Evolutionary conservation across 805 yeast genomes (phyloP).

Genomic region (Kodamaea leandrae): DNA sequence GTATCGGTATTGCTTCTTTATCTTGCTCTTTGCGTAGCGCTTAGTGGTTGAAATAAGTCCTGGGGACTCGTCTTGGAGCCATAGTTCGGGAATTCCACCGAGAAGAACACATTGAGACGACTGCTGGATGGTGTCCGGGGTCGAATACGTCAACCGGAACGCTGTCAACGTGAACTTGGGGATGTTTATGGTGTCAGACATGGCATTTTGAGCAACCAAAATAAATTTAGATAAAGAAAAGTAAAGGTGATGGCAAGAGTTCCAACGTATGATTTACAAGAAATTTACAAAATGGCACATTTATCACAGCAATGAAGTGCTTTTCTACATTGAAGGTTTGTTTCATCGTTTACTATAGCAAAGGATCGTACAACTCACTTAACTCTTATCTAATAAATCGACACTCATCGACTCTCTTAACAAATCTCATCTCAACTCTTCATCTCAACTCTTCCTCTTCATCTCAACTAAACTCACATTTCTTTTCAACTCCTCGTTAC

Average conservation of each 20-base stretch:
- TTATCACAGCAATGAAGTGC: no score
- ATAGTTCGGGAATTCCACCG: constrained; percentile 58
- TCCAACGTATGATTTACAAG: no score
- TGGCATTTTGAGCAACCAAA: constrained; percentile 6
- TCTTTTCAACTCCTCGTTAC: neutral
- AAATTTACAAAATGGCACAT: no score
- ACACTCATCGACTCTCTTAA: no score
- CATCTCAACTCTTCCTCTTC: no score
- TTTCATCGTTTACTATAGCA: no score
- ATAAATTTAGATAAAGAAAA: neutral
- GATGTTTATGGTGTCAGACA: constrained; percentile 20
- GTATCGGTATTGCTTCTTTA: constrained; percentile 9
- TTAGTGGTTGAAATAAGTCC: constrained; percentile 19
- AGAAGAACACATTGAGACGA: constrained; percentile 48
- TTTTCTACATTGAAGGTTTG: no score
- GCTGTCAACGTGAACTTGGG: constrained; percentile 62
- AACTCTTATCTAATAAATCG: no score
- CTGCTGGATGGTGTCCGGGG: constrained; percentile 46
- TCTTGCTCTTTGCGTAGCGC: constrained; percentile 10
- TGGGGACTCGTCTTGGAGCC: constrained; percentile 44
- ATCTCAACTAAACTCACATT: neutral
- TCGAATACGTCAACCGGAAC: constrained; percentile 53
- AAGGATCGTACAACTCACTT: no score
- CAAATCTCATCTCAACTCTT: no score
- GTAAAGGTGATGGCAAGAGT: no score